These are phyloP conservation scores for Leishmania aethiopica DNA, from an alignment of 208 protist species.

Conservation along the genomic window DNA sequence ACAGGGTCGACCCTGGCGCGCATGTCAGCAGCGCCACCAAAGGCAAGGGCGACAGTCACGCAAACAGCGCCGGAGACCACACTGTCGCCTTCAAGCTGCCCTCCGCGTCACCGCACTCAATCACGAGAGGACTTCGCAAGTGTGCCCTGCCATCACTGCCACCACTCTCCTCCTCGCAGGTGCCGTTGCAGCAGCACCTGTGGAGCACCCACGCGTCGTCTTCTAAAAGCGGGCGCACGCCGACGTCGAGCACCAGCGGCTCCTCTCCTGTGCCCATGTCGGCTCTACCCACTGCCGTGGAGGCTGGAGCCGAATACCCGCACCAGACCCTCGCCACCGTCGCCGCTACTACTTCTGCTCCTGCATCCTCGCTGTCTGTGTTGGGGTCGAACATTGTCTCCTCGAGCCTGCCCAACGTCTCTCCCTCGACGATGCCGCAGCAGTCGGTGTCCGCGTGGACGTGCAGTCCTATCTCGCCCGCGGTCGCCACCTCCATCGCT, in stretches of 20 bases:
- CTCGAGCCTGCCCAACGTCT: neutral
- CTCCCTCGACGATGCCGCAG: neutral
- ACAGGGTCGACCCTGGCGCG: neutral
- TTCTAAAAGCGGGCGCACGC: neutral
- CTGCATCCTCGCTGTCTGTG: neutral
- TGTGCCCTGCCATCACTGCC: constrained; percentile 1
- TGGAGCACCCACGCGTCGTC: too few relatives aligned
- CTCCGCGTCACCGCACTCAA: neutral
- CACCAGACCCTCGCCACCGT: neutral
- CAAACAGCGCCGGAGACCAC: neutral
- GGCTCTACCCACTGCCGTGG: neutral
- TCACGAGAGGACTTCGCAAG: neutral
- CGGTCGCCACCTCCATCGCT: neutral
- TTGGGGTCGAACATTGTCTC: neutral
- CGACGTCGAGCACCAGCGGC: neutral
- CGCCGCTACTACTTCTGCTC: neutral
- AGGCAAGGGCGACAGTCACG: neutral
- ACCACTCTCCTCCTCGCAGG: neutral
- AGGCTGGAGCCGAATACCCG: neutral
- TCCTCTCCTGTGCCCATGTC: neutral
- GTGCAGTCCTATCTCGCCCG: neutral
- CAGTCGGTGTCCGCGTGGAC: neutral
- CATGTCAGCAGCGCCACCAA: neutral
- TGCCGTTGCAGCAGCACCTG: neutral
- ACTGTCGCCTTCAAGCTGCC: neutral